phyloP scores from a whole-genome alignment of 495 filamentous ascomycete species.

The Monascus purpureus region DNA sequence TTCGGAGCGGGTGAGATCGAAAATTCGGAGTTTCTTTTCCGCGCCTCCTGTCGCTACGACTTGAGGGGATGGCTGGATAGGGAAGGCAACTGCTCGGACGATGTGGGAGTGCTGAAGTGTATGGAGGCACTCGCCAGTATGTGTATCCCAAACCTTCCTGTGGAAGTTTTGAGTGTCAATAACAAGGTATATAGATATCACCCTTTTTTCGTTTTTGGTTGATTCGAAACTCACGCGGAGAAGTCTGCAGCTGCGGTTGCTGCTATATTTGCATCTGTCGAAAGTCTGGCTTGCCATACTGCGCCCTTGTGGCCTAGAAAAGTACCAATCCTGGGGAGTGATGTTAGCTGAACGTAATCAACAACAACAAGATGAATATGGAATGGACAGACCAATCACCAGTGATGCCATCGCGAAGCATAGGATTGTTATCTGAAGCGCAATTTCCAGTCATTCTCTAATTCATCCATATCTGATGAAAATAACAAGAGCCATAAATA shows the following conservation, averaged over 20 bases:
- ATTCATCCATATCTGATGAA: too few species aligned
- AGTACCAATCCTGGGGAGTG: conserved; percentile 66
- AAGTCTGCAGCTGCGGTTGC: conserved; percentile 94
- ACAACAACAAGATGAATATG: conserved; percentile 1
- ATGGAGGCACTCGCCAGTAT: conserved; percentile 79
- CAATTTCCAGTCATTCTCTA: not conserved
- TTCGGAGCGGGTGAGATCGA: conserved; percentile 51
- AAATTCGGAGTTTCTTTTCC: conserved; percentile 94
- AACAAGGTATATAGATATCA: too few species aligned
- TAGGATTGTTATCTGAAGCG: conserved; percentile 76
- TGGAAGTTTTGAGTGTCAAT: conserved; percentile 2
- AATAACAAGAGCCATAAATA: not conserved
- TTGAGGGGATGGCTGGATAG: conserved; percentile 54
- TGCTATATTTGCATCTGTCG: conserved; percentile 72
- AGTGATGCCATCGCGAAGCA: conserved; percentile 93
- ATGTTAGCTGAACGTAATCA: conserved; percentile 2
- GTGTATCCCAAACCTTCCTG: conserved; percentile 93
- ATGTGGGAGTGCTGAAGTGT: conserved; percentile 88
- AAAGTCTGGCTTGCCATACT: conserved; percentile 87
- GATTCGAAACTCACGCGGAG: conserved; percentile 52
- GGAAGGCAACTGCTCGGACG: conserved; percentile 84
- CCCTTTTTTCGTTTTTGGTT: not conserved
- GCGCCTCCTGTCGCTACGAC: conserved; percentile 83
- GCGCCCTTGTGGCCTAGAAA: conserved; percentile 97
- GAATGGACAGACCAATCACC: conserved; percentile 67